Percentiles rank a stretch among this genome's conserved stretches.
Evolutionary conservation across 2,329 filamentous ascomycete species (phyloP).

Genomic region (Sphaerulina vaccinii): DNA sequence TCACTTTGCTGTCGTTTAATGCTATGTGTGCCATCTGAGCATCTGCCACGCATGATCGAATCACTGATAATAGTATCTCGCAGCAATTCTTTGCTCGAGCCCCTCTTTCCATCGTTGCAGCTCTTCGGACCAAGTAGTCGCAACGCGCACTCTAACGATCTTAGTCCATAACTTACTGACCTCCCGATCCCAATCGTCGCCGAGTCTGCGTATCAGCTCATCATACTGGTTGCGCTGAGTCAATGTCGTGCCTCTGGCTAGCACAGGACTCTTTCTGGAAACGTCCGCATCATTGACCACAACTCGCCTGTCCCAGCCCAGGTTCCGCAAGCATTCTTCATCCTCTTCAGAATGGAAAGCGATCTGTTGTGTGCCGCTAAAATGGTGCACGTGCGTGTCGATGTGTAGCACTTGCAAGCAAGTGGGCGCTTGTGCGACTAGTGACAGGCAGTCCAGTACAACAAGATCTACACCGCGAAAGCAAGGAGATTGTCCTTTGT

Average conservation of each 20-base stretch:
- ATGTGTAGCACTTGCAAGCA: neutral
- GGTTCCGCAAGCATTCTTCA: neutral
- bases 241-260: neutral
- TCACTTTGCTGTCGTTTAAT: no score
- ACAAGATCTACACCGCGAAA: neutral
- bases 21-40: no score
- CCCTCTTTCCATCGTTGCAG: neutral
- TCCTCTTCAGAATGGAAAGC: no score
- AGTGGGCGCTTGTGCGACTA: neutral
- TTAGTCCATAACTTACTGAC: no score
- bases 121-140: neutral
- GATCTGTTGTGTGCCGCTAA: neutral
- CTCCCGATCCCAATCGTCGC: no score
- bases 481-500: neutral
- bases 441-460: neutral
- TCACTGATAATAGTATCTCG: no score
- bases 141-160: no score
- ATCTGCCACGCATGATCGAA: no score
- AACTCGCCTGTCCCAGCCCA: neutral
- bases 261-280: neutral
- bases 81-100: neutral
- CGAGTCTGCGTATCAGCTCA: no score
- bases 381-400: neutral
- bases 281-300: neutral
- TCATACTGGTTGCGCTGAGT: no score